These are phyloP conservation scores for Porcisia hertigi DNA, from an alignment of 208 protist genomes.

Conservation along the genomic window DNA sequence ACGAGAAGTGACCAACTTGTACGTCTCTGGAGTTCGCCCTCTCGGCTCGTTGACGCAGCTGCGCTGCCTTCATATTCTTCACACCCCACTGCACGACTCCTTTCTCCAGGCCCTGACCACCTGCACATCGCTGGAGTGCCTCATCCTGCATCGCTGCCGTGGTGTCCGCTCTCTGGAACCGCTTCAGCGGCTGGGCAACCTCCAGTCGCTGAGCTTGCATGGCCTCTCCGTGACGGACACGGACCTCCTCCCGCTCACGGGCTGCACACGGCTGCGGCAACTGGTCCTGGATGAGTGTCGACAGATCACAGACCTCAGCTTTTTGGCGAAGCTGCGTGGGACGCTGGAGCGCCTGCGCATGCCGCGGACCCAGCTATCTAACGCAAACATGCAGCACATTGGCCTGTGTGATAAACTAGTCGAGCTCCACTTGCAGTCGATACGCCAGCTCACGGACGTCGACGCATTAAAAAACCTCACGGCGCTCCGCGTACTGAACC, in stretches of 20 bases:
- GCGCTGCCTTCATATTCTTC: constrained; percentile 59
- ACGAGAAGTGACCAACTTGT: constrained; percentile 48
- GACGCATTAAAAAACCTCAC: constrained; percentile 37
- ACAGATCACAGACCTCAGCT: constrained; percentile 55
- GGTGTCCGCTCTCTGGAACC: constrained; percentile 57
- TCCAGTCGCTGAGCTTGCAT: constrained; percentile 53
- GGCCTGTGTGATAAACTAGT: constrained; percentile 42
- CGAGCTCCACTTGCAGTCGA: constrained; percentile 56
- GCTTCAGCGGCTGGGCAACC: constrained; percentile 39
- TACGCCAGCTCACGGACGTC: constrained; percentile 55
- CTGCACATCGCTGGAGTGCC: constrained; percentile 52
- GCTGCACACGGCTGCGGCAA: constrained; percentile 45
- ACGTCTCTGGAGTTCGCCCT: constrained; percentile 59
- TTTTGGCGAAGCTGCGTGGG: constrained; percentile 32
- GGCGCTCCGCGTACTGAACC: constrained; percentile 49
- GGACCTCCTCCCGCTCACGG: constrained; percentile 37
- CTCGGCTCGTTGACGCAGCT: constrained; percentile 58
- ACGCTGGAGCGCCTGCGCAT: constrained; percentile 47
- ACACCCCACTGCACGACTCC: constrained; percentile 52
- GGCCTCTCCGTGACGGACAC: constrained; percentile 62
- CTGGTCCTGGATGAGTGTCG: constrained; percentile 76
- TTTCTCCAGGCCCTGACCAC: constrained; percentile 55
- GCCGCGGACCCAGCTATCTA: constrained; percentile 51
- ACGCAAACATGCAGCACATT: constrained; percentile 55
- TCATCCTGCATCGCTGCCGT: constrained; percentile 64